Evolutionary conservation across 306 rosid species (phyloP).

Genomic region (Vachellia pachyceras): DNA sequence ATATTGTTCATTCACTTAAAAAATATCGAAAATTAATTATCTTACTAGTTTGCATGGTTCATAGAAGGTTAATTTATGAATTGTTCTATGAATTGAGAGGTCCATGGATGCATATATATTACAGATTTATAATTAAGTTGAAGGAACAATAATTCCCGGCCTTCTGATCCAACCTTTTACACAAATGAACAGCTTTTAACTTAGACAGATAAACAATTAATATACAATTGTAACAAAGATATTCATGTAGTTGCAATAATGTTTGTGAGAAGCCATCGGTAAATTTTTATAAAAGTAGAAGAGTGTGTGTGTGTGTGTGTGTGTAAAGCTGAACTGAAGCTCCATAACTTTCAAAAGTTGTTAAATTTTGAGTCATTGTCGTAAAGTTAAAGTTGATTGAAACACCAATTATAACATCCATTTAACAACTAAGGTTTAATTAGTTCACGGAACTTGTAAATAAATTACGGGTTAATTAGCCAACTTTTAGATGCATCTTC

Average conservation of each 20-base stretch:
- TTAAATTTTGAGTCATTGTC: constrained; percentile 27
- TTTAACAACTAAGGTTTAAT: constrained; percentile 40
- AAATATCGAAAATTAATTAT: background rate
- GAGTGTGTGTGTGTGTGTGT: background rate
- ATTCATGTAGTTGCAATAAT: constrained; percentile 9
- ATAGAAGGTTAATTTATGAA: constrained; percentile 16
- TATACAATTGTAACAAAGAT: background rate
- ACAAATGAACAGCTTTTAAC: constrained; percentile 28
- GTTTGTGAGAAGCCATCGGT: constrained; percentile 28
- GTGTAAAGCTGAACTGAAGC: constrained; percentile 30
- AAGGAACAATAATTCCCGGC: constrained; percentile 26
- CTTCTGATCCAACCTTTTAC: constrained; percentile 32
- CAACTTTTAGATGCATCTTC: background rate
- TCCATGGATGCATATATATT: background rate
- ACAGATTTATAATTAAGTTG: constrained; percentile 3
- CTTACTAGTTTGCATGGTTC: constrained; percentile 1
- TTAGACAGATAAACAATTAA: background rate
- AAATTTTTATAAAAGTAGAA: constrained; percentile 4
- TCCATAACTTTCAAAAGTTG: constrained; percentile 2
- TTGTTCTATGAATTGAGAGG: constrained; percentile 17
- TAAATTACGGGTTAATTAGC: background rate
- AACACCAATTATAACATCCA: constrained; percentile 39
- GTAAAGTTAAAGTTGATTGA: constrained; percentile 27
- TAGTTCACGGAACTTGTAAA: constrained; percentile 42
- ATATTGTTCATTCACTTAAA: background rate